Base-by-base conservation (phyloP, 306 rosid genomes). In the Medicago ruthenica region DNA sequence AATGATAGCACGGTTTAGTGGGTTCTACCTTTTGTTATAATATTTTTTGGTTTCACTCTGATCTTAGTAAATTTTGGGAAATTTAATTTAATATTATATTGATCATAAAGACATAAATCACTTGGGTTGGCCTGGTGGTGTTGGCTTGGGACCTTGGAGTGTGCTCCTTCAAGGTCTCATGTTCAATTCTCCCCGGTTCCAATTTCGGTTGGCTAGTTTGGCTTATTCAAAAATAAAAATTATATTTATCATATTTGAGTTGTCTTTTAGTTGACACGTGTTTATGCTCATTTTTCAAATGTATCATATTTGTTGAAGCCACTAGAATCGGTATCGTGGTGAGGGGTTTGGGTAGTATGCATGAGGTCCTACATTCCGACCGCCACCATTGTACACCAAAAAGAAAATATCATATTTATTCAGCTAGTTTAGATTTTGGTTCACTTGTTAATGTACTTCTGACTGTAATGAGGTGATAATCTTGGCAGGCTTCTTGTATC, bases 401-500 rank as follows among this genome's bases (percentile, higher is more conserved):
- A 34, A 34, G 7, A 34, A 5, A 34, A 3, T 39, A 34, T 63
- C 39, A n/a, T 79, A 36, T 63, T 73, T 47, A 36, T 65, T 34
- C 53, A 3, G 41, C 67, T 80, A 17, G 40, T 76, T 42, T 60
- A 20, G 55, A 16, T 74, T 79, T 21, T 76, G 45, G 58, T 65
- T 76, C 70, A 47, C 71, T 67, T 66, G 44, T 70, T 22, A 74
- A 50, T 44, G 68, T 74, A 53, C 53, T 73, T 61, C 59, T 74
- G 40, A 76, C 21, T 79, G 50, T 80, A 67, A 48, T 47, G 71
- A 51, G 66, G 76, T 75, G 70, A 47, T 83, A 51, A 55, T 75
- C 71, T 41, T 90, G 85, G 64, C 98, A 96, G 99, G 92, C 86
- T 88, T 84, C 97, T 96, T 51, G 79, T 96, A 77, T 96, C 99